Evolutionary conservation across 306 rosid genomes (phyloP), one percentile per base, ranked within the genome.

Genomic region (Amphicarpaea edgeworthii): DNA sequence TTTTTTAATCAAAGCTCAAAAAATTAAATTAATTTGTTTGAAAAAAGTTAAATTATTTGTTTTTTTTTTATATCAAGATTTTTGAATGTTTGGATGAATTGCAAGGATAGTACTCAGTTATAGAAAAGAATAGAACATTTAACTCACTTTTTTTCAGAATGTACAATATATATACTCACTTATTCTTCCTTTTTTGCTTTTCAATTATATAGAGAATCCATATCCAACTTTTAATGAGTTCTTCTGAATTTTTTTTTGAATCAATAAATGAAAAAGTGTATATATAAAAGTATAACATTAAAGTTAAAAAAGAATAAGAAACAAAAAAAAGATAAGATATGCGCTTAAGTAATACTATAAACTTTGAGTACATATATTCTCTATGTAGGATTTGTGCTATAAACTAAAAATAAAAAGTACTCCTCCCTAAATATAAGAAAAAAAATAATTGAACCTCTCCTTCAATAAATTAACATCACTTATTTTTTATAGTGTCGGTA

Each of bases 71-170:
- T n/a, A n/a, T 26, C 2, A 28, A 7, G 41, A 12, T 26, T 30
- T 60, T n/a, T 9, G 34, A 32, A 32, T 16, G 19, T 3, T 60
- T 30, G 12, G 43, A 16, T 61, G 15, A 34, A 4, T n/a, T 34
- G 12, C 0, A 61, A 12, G 21, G 14, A n/a, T 60, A 12, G 10
- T 24, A n/a, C n/a, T 28, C 41, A 59, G 12, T 30, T 7, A 32
- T 1, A 57, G 40, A 34, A 30, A 16, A 61, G 6, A 8, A n/a
- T n/a, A 61, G 24, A n/a, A 5, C 46, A 62, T 62, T 17, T 16
- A 16, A 37, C 24, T 32, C 68, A 61, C 46, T 8, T 61, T 51
- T 51, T 60, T 61, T 3, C 46, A 62, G 47, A 62, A 62, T 34
- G 47, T 62, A 37, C 46, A 37, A 17, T 14, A 62, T 59, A 15